Evolutionary conservation across 148 eudicot species (phyloP), one percentile per base, ranked within the genome.

Genomic region (Oxyria digyna): DNA sequence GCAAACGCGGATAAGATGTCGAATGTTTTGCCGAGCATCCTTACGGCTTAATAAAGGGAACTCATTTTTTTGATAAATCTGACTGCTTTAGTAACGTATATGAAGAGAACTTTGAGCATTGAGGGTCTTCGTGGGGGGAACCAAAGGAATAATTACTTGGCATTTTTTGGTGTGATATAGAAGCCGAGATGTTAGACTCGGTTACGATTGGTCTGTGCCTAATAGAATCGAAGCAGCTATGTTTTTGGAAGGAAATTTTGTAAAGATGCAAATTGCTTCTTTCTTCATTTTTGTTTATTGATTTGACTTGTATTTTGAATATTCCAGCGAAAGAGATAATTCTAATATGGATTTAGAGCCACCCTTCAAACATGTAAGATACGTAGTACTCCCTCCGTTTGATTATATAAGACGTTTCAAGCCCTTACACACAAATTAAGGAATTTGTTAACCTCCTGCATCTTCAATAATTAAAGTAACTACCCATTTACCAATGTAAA

Each of bases 41-140:
- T 93, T 71, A 76, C 86, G 1, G 90, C 85, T 86, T 76, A 96
- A 89, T 76, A 91, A 93, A 69, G 66, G 48, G 64, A 67, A 29
- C 27, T 59, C 9, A 59, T 59, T 29, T 29, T 38, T 3, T 13
- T 13, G 35, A 3, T 29, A 57, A 13, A 13, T 57, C 17, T 5
- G n/a, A 59, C 3, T 15, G 10, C 37, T 4, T 29, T 29, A 57
- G 2, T 29, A 14, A 27, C 18, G 37, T 57, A 57, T 59, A 29
- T 59, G 65, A 23, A 54, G 62, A 29, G 37, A 15, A 59, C 1
- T 59, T 46, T 55, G 37, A 18, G 65, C 14, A 27, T 59, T 59
- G 65, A 26, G 65, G 37, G 1, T 59, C 65, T 29, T 20, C 65
- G 31, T 59, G 6, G 65, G 62, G 65, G 15, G 65, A 50, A 31